Evolutionary conservation across 2,329 filamentous ascomycete species (phyloP).

Genomic region (Coniella vitis): DNA sequence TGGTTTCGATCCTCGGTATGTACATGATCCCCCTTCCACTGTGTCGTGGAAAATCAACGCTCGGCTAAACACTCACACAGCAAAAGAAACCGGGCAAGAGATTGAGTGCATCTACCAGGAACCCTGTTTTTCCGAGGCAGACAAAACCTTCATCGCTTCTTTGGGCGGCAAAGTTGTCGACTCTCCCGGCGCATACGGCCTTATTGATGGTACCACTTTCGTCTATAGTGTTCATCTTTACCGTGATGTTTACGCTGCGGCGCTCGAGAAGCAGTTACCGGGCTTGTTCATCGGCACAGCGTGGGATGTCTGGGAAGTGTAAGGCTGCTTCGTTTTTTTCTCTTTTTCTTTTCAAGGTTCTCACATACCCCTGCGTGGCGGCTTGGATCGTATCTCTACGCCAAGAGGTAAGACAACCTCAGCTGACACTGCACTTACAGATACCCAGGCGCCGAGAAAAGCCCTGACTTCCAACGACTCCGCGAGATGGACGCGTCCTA

Average conservation of each 20-base stretch:
- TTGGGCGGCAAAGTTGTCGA: slow-evolving; percentile 48
- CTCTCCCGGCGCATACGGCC: slow-evolving; percentile 45
- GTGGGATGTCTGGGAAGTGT: slow-evolving; percentile 45
- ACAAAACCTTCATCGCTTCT: slow-evolving; percentile 44
- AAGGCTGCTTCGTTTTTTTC: background rate
- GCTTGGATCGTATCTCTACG: too few species aligned
- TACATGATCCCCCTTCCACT: background rate
- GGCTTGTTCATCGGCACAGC: slow-evolving; percentile 52
- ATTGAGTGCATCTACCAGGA: slow-evolving; percentile 49
- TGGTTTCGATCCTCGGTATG: slow-evolving; percentile 39
- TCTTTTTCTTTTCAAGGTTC: too few species aligned
- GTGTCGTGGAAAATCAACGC: background rate
- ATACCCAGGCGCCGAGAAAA: slow-evolving; percentile 2
- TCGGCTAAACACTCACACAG: slow-evolving; percentile 13
- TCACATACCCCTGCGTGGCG: too few species aligned
- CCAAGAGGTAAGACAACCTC: too few species aligned
- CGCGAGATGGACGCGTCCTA: slow-evolving; percentile 27
- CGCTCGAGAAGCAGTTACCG: slow-evolving; percentile 41
- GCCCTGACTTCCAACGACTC: slow-evolving; percentile 26
- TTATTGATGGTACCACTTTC: slow-evolving; percentile 42
- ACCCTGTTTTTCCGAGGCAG: slow-evolving; percentile 41
- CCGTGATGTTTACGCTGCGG: slow-evolving; percentile 42
- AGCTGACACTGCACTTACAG: background rate
- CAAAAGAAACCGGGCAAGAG: slow-evolving; percentile 18
- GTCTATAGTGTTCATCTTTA: slow-evolving; percentile 60